These are phyloP conservation scores for Xylaria arbuscula DNA, from an alignment of 2,329 filamentous ascomycete genomes.

Conservation along the genomic window DNA sequence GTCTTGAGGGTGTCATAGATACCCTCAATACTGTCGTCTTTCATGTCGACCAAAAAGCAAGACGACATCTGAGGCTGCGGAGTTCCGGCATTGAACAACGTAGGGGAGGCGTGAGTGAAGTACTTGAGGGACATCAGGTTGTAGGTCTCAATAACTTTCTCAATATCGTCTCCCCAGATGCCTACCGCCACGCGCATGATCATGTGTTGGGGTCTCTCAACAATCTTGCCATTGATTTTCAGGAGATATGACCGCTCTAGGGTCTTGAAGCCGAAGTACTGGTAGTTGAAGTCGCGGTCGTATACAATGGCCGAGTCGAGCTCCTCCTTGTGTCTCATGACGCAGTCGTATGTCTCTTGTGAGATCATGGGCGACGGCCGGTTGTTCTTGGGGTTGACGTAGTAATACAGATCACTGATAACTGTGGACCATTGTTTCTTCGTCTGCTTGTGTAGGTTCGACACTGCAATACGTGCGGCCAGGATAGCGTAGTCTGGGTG, in stretches of 20 bases:
- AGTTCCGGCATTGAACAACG: conserved; percentile 97
- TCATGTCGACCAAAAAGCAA: conserved; percentile 99
- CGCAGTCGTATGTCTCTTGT: conserved; percentile 85
- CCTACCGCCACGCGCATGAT: conserved; percentile 99
- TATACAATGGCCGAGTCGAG: conserved; percentile 99
- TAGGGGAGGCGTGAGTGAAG: conserved; percentile 98
- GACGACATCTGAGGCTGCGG: conserved; percentile 95
- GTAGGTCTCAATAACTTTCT: conserved; percentile 96
- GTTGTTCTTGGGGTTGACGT: conserved; percentile 93
- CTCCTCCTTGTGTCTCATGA: conserved; percentile 96
- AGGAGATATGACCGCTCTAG: conserved; percentile 97
- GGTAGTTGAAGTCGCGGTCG: conserved; percentile 99
- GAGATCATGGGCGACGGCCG: conserved; percentile 94
- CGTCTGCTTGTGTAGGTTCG: conserved; percentile 99
- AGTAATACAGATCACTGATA: conserved; percentile 91
- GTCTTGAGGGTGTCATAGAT: conserved; percentile 99
- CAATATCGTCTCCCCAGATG: conserved; percentile 94
- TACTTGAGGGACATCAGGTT: conserved; percentile 99
- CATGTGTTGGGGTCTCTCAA: conserved; percentile 98
- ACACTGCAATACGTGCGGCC: conserved; percentile 96
- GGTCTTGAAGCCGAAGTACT: conserved; percentile 99
- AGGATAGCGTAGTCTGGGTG: conserved; percentile 99
- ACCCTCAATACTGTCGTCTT: conserved; percentile 98
- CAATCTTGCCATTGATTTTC: conserved; percentile 94
- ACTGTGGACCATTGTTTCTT: conserved; percentile 99